These are phyloP conservation scores for Aphanomyces euteiches DNA, from an alignment of 352 stramenopile genomes.

Conservation along the genomic window DNA sequence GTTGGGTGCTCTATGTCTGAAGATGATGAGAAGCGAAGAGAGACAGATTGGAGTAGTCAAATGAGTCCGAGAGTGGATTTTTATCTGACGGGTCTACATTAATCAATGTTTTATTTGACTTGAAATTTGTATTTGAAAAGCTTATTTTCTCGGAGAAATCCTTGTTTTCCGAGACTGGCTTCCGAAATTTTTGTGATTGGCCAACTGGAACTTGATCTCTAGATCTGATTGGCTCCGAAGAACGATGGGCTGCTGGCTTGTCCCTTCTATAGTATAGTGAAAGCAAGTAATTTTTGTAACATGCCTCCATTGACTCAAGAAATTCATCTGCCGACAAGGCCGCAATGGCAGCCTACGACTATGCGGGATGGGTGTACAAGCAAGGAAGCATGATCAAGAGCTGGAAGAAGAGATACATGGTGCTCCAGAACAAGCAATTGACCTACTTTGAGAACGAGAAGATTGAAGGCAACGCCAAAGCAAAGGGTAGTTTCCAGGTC, in stretches of 20 bases:
- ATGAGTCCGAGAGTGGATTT: too few relatives aligned
- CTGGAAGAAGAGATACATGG: conserved; percentile 87
- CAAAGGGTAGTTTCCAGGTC: conserved; percentile 78
- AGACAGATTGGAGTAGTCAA: too few relatives aligned
- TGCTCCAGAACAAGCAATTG: conserved; percentile 70
- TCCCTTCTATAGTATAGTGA: conserved; percentile 26
- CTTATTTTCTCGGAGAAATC: background rate
- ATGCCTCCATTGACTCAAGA: background rate
- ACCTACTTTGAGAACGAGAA: conserved; percentile 81
- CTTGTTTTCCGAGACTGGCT: background rate
- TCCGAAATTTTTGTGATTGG: conserved; percentile 10
- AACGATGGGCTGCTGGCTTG: background rate
- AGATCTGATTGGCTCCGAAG: background rate
- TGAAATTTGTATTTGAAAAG: background rate
- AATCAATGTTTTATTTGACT: background rate
- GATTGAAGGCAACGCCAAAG: conserved; percentile 52
- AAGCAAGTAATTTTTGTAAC: background rate
- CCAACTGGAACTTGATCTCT: too few relatives aligned
- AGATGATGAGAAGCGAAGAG: too few relatives aligned
- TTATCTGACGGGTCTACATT: too few relatives aligned
- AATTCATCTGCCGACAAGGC: background rate
- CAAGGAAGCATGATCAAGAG: conserved; percentile 73
- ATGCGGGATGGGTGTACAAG: conserved; percentile 80
- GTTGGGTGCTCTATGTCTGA: too few relatives aligned
- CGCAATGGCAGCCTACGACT: conserved; percentile 35